Evolutionary conservation across 83 land plant species (phyloP), one percentile per base, ranked within the genome.

Genomic region (Picea engelmannii): DNA sequence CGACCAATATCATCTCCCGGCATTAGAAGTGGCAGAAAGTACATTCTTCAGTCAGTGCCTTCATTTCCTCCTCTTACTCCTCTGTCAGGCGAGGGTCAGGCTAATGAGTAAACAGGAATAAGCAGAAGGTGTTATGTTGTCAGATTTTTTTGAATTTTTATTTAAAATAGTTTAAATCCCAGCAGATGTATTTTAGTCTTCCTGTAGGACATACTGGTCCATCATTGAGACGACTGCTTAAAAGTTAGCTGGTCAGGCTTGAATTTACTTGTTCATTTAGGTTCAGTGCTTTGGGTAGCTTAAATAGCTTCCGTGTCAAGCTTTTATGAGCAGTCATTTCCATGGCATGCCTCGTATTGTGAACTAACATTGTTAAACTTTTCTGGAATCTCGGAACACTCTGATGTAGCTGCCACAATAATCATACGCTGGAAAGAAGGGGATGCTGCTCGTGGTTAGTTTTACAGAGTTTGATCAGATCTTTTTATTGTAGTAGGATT

Each of bases 41-140:
- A 88, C 84, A 90, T 91, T 23, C 79, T 96, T 79, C 86, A 91
- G 83, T 85, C 98, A 10, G 88, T 96, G 49, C 91, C 96, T 15
- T 83, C 93, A 47, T 85, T 91, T 66, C 93, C 98, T 12, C 85
- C 97, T 76, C 90, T 87, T 25, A 83, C 90, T 40, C 93, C 92
- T 27, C 73, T 66, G 68, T 5, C 62, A 60, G 64, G 35, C 25
- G 79, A 78, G 10, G 40, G 25, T 20, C 79, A 78, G 63, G 79
- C 21, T 2, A 59, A 78, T 27, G 78, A 76, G 59, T 55, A 55
- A 55, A 55, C 59, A 13, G 4, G 59, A 13, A 55, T 55, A 13
- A 55, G 59, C 59, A 55, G 40, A 73, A 73, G 24, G 23, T 73
- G n/a, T 21, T 20, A 73, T 73, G 77, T n/a, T 70, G 74, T 71